A percentile compares a stretch with the other conserved stretches of the same genome.
Evolutionary conservation across 345 rosid species (phyloP).

Genomic region (Sonneratia caseolaris): DNA sequence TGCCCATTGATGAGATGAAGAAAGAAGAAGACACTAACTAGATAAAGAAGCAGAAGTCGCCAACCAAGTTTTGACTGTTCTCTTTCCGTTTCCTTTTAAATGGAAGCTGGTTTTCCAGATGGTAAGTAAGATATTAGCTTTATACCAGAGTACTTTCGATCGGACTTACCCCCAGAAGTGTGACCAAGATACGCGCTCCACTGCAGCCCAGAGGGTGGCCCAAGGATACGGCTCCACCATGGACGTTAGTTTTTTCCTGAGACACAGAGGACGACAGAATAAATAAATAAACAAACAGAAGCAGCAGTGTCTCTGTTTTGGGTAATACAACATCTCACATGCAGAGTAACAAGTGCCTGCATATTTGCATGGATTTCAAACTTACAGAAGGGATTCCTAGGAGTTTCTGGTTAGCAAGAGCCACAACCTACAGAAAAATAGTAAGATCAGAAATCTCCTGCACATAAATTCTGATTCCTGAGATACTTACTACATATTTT

Average conservation of each 20-base stretch:
- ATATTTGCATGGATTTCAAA: constrained; percentile 7
- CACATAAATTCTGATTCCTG: not conserved
- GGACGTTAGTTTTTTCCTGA: constrained; percentile 81
- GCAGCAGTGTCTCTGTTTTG: not conserved
- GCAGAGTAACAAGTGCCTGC: not conserved
- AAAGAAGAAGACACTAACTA: not conserved
- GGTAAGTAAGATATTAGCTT: not conserved
- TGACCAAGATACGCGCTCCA: constrained; percentile 89
- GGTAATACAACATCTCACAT: not conserved
- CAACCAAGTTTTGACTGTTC: not conserved
- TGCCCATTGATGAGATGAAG: not conserved
- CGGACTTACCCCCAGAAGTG: constrained; percentile 71
- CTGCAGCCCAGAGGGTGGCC: constrained; percentile 99
- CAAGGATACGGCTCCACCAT: constrained; percentile 94
- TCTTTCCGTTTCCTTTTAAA: not conserved
- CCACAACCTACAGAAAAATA: constrained; percentile 58
- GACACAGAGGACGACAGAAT: constrained; percentile 7
- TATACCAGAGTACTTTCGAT: not conserved
- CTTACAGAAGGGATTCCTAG: constrained; percentile 78
- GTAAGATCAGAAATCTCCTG: constrained; percentile 3
- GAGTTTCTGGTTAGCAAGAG: constrained; percentile 81
- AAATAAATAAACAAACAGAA: not conserved
- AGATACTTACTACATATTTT: not conserved
- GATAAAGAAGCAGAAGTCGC: not conserved
- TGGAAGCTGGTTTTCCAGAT: not conserved